Percentiles rank a stretch among this genome's conserved stretches.
These are phyloP conservation scores for Capronia americana DNA, from an alignment of 2,329 filamentous ascomycete species.

Conservation along the genomic window DNA sequence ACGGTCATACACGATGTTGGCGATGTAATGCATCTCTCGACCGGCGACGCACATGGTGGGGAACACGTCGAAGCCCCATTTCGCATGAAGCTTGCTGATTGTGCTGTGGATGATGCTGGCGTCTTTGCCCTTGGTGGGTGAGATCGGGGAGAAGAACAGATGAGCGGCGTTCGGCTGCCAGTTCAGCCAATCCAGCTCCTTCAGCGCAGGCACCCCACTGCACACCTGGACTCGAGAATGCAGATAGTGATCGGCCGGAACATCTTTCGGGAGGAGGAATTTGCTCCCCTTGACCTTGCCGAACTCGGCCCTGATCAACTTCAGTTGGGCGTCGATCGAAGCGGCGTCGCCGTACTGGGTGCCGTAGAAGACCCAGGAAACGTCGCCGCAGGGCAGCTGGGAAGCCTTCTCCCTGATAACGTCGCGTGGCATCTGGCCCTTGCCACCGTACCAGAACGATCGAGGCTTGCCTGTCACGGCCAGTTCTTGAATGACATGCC, in stretches of 20 bases:
- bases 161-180: slow-evolving; percentile 47
- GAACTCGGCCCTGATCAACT: slow-evolving; percentile 41
- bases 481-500: slow-evolving; percentile 44
- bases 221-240: slow-evolving; percentile 42
- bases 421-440: slow-evolving; percentile 41
- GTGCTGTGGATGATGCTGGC: slow-evolving; percentile 42
- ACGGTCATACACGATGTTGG: slow-evolving; percentile 46
- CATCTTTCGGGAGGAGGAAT: slow-evolving; percentile 45
- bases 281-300: slow-evolving; percentile 42
- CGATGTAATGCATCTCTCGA: slow-evolving; percentile 47
- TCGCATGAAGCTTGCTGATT: slow-evolving; percentile 39
- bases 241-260: slow-evolving; percentile 43
- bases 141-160: slow-evolving; percentile 47
- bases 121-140: slow-evolving; percentile 44
- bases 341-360: slow-evolving; percentile 42
- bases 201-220: slow-evolving; percentile 41
- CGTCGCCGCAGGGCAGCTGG: slow-evolving; percentile 40
- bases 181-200: slow-evolving; percentile 46
- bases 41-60: slow-evolving; percentile 39
- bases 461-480: slow-evolving; percentile 43
- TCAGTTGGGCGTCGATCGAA: slow-evolving; percentile 41
- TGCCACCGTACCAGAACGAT: slow-evolving; percentile 40
- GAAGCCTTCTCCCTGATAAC: slow-evolving; percentile 43
- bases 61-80: slow-evolving; percentile 38
- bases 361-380: slow-evolving; percentile 45